phyloP scores from a whole-genome alignment of 352 stramenopile genomes.

The Phytopythium montanum region DNA sequence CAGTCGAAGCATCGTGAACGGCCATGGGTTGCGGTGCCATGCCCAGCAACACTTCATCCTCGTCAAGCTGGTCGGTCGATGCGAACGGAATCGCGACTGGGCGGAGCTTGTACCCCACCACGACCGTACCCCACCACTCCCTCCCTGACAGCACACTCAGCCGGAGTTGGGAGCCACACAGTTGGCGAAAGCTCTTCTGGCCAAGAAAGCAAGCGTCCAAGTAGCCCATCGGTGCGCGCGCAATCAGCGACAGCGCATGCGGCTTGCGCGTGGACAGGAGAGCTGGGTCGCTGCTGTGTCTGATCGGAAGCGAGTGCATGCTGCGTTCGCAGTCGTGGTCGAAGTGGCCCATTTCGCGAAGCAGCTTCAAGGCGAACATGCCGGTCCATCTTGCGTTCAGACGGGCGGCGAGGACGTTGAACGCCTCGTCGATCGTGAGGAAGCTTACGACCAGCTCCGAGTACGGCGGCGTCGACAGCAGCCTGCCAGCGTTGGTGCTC shows the following conservation, averaged over 20 bases:
- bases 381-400: background rate
- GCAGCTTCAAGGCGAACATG: background rate
- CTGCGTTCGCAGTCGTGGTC: background rate
- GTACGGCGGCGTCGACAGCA: background rate
- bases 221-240: background rate
- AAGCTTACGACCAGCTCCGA: background rate
- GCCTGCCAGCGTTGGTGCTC: background rate
- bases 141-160: background rate
- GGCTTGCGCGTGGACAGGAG: background rate
- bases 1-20: background rate
- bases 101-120: background rate
- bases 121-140: background rate
- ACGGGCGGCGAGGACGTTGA: background rate
- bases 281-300: background rate
- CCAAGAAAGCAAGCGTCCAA: slow-evolving; percentile 2
- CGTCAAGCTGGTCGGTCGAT: background rate
- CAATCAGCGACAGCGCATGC: background rate
- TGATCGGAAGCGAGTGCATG: background rate
- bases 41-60: background rate
- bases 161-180: background rate
- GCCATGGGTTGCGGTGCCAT: background rate
- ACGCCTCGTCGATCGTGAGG: background rate
- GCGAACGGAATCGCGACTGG: background rate
- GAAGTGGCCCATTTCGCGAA: background rate
- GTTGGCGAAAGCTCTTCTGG: background rate